Evolutionary conservation across 176 grass and related monocot genomes (phyloP).

Genomic region (Thinopyrum elongatum): DNA sequence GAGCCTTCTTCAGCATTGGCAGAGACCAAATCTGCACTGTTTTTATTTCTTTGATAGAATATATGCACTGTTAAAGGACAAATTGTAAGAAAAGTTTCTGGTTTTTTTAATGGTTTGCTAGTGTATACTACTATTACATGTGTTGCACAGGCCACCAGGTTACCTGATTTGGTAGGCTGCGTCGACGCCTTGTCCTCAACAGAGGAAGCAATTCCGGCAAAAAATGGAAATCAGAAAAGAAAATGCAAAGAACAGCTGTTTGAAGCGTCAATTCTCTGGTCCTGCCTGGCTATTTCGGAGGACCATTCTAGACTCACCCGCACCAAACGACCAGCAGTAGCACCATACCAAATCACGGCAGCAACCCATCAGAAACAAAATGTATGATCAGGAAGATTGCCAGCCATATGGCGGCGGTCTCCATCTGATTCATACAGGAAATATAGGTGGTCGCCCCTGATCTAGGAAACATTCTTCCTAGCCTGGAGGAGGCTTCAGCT

Average conservation of each 20-base stretch:
- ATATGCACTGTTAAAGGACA: too few relatives aligned
- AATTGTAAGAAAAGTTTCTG: too few relatives aligned
- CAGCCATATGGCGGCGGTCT: conserved; percentile 7
- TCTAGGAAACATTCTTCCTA: conserved; percentile 22
- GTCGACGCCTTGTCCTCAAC: neutral
- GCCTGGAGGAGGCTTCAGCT: neutral
- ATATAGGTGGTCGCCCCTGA: conserved; percentile 23
- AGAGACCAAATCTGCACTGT: neutral
- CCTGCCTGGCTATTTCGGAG: conserved; percentile 25
- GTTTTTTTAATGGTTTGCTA: too few relatives aligned
- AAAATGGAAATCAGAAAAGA: too few relatives aligned
- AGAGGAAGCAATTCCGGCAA: neutral
- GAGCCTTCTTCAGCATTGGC: neutral
- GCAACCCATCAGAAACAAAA: too few relatives aligned
- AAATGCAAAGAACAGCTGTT: neutral
- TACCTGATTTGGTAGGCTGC: too few relatives aligned
- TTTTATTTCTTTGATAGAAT: too few relatives aligned
- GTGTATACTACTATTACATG: too few relatives aligned
- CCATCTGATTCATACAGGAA: conserved; percentile 5
- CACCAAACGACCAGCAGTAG: too few relatives aligned
- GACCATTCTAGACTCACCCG: neutral
- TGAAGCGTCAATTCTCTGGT: neutral
- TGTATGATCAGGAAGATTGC: neutral
- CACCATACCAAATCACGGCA: conserved; percentile 19
- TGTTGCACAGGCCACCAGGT: too few relatives aligned